phyloP scores from a whole-genome alignment of 257 asterid genomes.

The Rubia yunnanensis region DNA sequence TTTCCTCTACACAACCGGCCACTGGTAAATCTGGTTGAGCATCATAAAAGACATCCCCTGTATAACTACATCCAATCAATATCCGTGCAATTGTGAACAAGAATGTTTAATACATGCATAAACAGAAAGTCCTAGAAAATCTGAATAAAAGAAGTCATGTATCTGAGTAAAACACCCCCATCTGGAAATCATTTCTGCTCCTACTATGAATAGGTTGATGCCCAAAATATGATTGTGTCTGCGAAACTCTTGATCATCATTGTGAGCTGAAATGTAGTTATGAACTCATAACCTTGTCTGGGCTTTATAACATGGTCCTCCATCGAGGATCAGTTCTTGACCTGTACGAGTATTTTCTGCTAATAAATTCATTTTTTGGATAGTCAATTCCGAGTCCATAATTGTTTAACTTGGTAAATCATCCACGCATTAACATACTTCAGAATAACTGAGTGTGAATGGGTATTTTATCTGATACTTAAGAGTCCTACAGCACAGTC shows the following conservation, averaged over 20 bases:
- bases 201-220: too few relatives aligned
- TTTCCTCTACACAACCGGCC: constrained; percentile 20
- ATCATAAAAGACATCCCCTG: constrained; percentile 78
- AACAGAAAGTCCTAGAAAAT: background rate
- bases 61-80: constrained; percentile 15
- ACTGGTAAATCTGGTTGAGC: constrained; percentile 48
- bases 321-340: too few relatives aligned
- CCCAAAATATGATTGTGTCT: too few relatives aligned
- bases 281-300: too few relatives aligned
- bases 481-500: background rate
- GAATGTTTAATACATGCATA: background rate
- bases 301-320: too few relatives aligned
- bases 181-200: too few relatives aligned
- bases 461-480: background rate
- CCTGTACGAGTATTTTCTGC: too few relatives aligned
- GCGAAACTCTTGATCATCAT: too few relatives aligned
- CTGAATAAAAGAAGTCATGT: background rate
- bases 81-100: background rate
- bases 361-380: too few relatives aligned
- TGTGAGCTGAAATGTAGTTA: too few relatives aligned
- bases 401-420: background rate
- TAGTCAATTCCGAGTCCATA: too few relatives aligned
- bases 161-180: background rate
- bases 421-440: background rate
- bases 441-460: background rate